These are phyloP conservation scores for Xylariales sp. DNA, from an alignment of 2,329 filamentous ascomycete genomes.

Conservation along the genomic window DNA sequence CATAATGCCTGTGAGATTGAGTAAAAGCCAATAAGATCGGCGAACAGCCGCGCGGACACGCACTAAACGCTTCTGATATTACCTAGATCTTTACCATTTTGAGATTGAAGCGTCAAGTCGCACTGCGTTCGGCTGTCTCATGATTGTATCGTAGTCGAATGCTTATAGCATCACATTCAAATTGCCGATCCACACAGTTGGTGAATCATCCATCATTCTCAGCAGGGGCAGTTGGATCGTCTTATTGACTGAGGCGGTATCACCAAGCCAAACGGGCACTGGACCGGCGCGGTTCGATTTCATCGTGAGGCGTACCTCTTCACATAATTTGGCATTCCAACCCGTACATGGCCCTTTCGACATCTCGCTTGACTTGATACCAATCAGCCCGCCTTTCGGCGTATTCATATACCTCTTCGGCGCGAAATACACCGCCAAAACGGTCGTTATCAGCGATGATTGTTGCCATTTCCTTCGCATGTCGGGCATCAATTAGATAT, in stretches of 20 bases:
- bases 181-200: background rate
- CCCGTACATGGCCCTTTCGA: constrained; percentile 97
- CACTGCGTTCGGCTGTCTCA: constrained; percentile 11
- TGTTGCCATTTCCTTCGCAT: constrained; percentile 93
- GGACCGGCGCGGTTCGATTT: background rate
- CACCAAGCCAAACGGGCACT: background rate
- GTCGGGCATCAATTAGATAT: constrained; percentile 86
- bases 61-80: background rate
- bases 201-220: background rate
- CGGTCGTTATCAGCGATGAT: constrained; percentile 93
- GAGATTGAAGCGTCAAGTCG: constrained; percentile 3
- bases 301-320: constrained; percentile 16
- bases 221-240: background rate
- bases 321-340: constrained; percentile 89
- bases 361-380: constrained; percentile 87
- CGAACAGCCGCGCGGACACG: constrained; percentile 26
- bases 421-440: constrained; percentile 91
- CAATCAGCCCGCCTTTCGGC: constrained; percentile 94
- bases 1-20: background rate
- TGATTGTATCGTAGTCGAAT: background rate
- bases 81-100: background rate
- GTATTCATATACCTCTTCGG: constrained; percentile 98
- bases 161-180: constrained; percentile 3
- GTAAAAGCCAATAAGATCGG: constrained; percentile 15
- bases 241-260: constrained; percentile 4